A percentile compares a stretch with the other conserved stretches of the same genome.
These are phyloP conservation scores for Penicillium diatomitis DNA, from an alignment of 495 filamentous ascomycete species.

Conservation along the genomic window DNA sequence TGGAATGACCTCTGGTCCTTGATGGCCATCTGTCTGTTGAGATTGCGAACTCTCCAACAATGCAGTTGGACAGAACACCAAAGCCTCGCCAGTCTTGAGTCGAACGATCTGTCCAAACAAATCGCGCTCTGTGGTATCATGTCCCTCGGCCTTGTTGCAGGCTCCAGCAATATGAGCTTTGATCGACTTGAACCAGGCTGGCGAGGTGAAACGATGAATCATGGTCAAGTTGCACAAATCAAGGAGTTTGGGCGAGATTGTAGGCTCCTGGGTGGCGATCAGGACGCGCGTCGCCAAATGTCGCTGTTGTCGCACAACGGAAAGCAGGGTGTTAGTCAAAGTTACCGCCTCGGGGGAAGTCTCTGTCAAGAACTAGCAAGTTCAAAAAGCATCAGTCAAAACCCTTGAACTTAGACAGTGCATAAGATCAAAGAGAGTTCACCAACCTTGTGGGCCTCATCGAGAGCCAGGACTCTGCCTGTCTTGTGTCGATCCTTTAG, in stretches of 20 bases:
- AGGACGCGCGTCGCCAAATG: slow-evolving; percentile 58
- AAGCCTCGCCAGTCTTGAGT: slow-evolving; percentile 52
- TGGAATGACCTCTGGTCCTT: neutral
- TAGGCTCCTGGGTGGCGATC: slow-evolving; percentile 73
- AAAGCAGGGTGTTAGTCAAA: slow-evolving; percentile 55
- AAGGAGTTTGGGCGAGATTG: slow-evolving; percentile 56
- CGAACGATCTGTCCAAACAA: slow-evolving; percentile 47
- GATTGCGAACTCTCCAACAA: slow-evolving; percentile 1
- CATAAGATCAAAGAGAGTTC: no score
- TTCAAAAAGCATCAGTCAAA: no score
- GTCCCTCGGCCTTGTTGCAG: slow-evolving; percentile 9
- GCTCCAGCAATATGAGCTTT: slow-evolving; percentile 49
- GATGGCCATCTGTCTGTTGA: no score
- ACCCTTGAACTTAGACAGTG: no score
- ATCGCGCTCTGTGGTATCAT: slow-evolving; percentile 14
- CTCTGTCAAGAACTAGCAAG: slow-evolving; percentile 38
- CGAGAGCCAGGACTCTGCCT: slow-evolving; percentile 48
- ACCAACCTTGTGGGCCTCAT: slow-evolving; percentile 49
- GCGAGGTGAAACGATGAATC: slow-evolving; percentile 66
- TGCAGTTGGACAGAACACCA: slow-evolving; percentile 50
- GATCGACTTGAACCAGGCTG: slow-evolving; percentile 55
- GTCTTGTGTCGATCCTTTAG: slow-evolving; percentile 37
- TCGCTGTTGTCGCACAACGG: slow-evolving; percentile 61
- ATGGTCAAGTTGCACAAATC: slow-evolving; percentile 63
- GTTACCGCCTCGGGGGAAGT: slow-evolving; percentile 21